Conservation (phyloP, 2,329 filamentous ascomycete species). For the Ophiostoma tasmaniense region DNA sequence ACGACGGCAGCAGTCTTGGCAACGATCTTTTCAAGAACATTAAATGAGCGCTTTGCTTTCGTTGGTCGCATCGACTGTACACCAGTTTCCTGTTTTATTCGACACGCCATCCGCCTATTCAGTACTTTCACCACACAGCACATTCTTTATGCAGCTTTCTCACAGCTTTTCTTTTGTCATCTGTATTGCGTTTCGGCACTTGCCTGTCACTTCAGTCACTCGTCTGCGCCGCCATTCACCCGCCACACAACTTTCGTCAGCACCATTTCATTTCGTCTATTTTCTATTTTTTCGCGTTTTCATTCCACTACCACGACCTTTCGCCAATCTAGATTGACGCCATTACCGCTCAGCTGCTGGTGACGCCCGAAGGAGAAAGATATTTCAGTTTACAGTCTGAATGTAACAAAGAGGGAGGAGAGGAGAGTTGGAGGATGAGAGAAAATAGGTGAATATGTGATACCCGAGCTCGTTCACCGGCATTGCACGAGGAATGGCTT, state of each 20-base stretch:
- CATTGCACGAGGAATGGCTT: constrained; percentile 18
- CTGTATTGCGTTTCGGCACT: not conserved
- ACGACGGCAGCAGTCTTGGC: constrained; percentile 39
- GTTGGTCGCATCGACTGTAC: not conserved
- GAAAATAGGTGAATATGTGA: constrained; percentile 19
- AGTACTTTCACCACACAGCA: not conserved
- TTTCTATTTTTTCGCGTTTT: not conserved
- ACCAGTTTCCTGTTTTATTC: not conserved
- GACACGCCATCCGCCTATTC: too few species aligned
- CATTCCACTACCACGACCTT: constrained; percentile 1
- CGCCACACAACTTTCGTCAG: not conserved
- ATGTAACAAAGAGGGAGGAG: not conserved
- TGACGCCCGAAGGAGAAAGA: not conserved
- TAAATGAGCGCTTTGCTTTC: constrained; percentile 23
- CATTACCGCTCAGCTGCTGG: constrained; percentile 1
- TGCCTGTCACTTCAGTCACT: not conserved
- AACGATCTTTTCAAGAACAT: constrained; percentile 52
- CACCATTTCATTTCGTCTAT: not conserved
- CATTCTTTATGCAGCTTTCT: not conserved
- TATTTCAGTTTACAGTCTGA: not conserved
- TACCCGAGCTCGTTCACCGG: constrained; percentile 21
- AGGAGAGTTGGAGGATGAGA: not conserved
- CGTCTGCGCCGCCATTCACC: not conserved
- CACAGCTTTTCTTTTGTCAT: not conserved
- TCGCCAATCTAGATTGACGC: not conserved